Percentiles rank a stretch among this genome's conserved stretches.
These are phyloP conservation scores for Mycena albidolilacea DNA, from an alignment of 768 basidiomycete species.

Conservation along the genomic window DNA sequence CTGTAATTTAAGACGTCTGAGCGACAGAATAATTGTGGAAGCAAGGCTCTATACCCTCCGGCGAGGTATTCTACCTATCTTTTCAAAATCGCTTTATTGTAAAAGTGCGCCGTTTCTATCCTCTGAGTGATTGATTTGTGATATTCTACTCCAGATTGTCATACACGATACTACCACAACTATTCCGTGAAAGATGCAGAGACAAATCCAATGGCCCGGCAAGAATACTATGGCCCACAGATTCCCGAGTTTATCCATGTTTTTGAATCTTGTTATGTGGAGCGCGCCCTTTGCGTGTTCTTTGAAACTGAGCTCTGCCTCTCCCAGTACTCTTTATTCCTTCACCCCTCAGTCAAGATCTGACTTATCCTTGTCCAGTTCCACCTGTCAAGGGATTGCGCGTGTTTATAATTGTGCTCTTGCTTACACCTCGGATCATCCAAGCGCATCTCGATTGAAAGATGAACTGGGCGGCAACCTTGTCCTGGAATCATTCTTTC, in stretches of 20 bases:
- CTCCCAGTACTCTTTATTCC: too few relatives aligned
- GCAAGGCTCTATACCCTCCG: too few relatives aligned
- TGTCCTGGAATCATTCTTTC: neutral
- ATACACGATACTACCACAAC: neutral
- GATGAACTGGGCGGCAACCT: neutral
- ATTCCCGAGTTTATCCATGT: neutral
- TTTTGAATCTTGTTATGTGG: neutral
- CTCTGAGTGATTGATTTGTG: too few relatives aligned
- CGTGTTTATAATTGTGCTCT: conserved; percentile 6
- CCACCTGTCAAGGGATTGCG: neutral
- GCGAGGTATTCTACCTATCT: too few relatives aligned
- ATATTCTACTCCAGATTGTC: neutral
- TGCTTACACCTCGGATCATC: neutral
- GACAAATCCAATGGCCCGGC: neutral
- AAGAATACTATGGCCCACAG: neutral
- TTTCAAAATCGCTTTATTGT: too few relatives aligned
- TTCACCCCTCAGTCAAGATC: too few relatives aligned
- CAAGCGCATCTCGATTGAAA: neutral
- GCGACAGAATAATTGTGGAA: too few relatives aligned
- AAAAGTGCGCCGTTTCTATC: too few relatives aligned
- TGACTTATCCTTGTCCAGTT: neutral
- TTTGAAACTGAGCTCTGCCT: neutral
- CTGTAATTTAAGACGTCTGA: too few relatives aligned
- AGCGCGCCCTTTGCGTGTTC: neutral
- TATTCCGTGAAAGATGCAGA: neutral